Percentiles rank a stretch among this genome's conserved stretches.
Evolutionary conservation across 129 eudicot genomes (phyloP).

Genomic region (Kitagawia praeruptora): DNA sequence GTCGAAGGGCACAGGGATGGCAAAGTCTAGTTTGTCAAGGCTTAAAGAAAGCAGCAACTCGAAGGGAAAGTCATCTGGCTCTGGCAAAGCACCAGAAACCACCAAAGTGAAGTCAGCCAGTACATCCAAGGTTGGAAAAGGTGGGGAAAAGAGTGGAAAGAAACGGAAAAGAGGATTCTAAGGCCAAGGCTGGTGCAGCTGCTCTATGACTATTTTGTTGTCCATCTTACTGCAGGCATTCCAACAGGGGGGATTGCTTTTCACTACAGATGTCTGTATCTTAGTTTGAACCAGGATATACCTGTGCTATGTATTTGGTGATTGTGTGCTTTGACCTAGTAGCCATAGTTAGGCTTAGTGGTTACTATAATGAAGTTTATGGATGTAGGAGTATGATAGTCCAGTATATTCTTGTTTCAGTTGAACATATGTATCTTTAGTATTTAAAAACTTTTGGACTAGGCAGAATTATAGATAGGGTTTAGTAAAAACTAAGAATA

Average conservation of each 20-base stretch:
- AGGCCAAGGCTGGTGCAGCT: neutral
- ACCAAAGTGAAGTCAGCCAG: slow-evolving; percentile 36
- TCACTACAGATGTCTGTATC: neutral
- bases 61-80: slow-evolving; percentile 19
- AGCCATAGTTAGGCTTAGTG: neutral
- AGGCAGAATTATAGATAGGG: neutral
- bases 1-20: slow-evolving; percentile 28
- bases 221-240: neutral
- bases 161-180: slow-evolving; percentile 23
- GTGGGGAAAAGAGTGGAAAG: slow-evolving; percentile 30
- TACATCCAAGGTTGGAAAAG: slow-evolving; percentile 27
- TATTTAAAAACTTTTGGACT: neutral
- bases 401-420: neutral
- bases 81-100: slow-evolving; percentile 36
- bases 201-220: neutral
- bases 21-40: slow-evolving; percentile 39
- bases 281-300: neutral
- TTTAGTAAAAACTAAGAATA: neutral
- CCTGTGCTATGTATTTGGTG: neutral
- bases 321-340: neutral
- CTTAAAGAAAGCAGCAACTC: slow-evolving; percentile 31
- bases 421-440: neutral
- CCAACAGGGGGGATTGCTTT: neutral
- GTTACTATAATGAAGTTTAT: neutral
- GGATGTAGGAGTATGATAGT: neutral